A percentile compares a stretch with the other conserved stretches of the same genome.
These are phyloP conservation scores for Trichosporon sp. DNA, from an alignment of 1,284 basidiomycete genomes.

Conservation along the genomic window DNA sequence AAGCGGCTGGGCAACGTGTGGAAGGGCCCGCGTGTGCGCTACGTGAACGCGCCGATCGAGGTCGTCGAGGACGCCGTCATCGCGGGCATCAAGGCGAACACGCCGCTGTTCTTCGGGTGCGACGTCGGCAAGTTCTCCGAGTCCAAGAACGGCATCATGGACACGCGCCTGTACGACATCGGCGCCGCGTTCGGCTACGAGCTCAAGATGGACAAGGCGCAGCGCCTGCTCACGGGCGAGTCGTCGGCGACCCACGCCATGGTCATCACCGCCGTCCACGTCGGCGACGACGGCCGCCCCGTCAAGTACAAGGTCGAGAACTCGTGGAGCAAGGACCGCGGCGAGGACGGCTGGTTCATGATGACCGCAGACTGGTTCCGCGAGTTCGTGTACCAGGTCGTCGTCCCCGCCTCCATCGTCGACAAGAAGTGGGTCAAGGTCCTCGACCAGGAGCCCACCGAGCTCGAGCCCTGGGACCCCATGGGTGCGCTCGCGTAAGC, in stretches of 20 bases:
- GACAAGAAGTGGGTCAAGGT: slow-evolving; percentile 73
- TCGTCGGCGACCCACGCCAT: slow-evolving; percentile 59
- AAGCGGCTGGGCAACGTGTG: slow-evolving; percentile 88
- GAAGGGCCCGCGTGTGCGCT: slow-evolving; percentile 74
- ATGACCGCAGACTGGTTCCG: slow-evolving; percentile 91
- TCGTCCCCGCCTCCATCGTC: slow-evolving; percentile 72
- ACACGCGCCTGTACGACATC: slow-evolving; percentile 74
- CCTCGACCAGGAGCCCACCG: slow-evolving; percentile 64
- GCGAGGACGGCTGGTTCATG: slow-evolving; percentile 85
- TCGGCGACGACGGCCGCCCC: slow-evolving; percentile 69
- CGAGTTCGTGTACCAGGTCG: slow-evolving; percentile 69
- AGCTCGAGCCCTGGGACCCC: slow-evolving; percentile 82
- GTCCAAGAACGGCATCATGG: slow-evolving; percentile 69
- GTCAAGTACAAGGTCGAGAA: slow-evolving; percentile 93
- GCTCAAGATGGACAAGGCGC: slow-evolving; percentile 68
- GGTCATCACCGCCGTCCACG: slow-evolving; percentile 88
- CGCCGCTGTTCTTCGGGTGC: slow-evolving; percentile 92
- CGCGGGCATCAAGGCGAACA: slow-evolving; percentile 79
- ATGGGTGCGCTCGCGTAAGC: slow-evolving; percentile 56
- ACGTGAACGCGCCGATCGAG: slow-evolving; percentile 80
- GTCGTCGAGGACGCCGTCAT: slow-evolving; percentile 76
- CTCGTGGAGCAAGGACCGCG: slow-evolving; percentile 77
- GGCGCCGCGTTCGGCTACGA: slow-evolving; percentile 65
- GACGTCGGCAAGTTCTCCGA: slow-evolving; percentile 53
- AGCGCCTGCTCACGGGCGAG: slow-evolving; percentile 73